Base-by-base conservation (phyloP, 345 rosid species). In the Aquilaria sinensis region DNA sequence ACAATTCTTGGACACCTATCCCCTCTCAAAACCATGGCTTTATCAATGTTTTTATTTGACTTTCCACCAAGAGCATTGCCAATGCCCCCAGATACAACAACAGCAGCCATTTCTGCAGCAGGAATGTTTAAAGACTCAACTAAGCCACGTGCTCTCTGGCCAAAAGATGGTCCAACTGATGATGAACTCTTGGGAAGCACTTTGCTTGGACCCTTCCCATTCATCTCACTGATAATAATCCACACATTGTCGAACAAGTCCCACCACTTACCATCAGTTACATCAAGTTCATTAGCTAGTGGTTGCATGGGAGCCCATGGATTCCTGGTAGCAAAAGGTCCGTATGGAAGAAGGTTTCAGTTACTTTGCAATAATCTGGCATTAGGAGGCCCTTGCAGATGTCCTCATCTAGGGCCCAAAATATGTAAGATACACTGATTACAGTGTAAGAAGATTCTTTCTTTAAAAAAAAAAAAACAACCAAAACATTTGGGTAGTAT, bases 81-180 rank as follows among this genome's bases (percentile, higher is more conserved):
- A 69, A 92, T 85, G 60, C 98, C 98, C 70, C 98, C 98, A 12
- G 98, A 85, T 14, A 87, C 96, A 78, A 93, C 98, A 67, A 83
- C 97, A 30, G 97, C 97, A 58, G 98, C 98, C 98, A 93, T 93
- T 74, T 93, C 98, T 53, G 97, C 96, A 53, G 98, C 97, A 34
- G 98, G 98, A 79, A 87, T 87, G 71, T 93, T 93, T 61, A 93
- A 71, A 12, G 98, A 93, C 74, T 93, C 98, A 41, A 93, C 98
- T 52, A 93, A 77, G 70, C 90, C 97, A 47, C 98, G 89, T 64
- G 98, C 98, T 77, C 98, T 85, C 75, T 93, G 97, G 52, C 98
- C 90, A 61, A 93, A 76, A 61, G 98, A 85, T 47, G 96, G 96
- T 64, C 85, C 88, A 51, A 58, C 72, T 50, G 80, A 62, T 65